Evolutionary conservation across 2,329 filamentous ascomycete genomes (phyloP).

Genomic region (Aspergillus tubingensis): DNA sequence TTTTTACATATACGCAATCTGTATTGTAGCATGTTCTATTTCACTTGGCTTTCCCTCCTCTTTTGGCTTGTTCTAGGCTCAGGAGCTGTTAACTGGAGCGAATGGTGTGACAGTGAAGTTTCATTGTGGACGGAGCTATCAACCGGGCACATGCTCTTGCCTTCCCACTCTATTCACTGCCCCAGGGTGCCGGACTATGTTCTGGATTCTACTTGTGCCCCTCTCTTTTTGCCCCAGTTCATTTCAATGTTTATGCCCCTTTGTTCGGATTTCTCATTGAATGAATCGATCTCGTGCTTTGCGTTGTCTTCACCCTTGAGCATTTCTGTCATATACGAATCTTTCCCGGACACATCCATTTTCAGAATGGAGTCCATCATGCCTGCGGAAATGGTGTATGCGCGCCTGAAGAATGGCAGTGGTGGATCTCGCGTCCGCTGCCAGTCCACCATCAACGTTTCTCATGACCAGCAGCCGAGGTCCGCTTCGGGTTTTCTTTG

Average conservation of each 20-base stretch:
- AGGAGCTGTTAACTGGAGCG: neutral
- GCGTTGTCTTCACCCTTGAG: neutral
- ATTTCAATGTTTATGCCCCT: neutral
- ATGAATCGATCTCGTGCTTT: neutral
- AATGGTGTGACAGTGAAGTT: neutral
- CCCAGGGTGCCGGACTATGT: neutral
- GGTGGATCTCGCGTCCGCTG: constrained; percentile 16
- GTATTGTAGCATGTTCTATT: neutral
- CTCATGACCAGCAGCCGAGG: constrained; percentile 25
- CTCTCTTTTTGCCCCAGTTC: too few relatives aligned
- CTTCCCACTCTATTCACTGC: neutral
- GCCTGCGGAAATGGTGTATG: constrained; percentile 21
- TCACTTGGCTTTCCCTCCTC: neutral
- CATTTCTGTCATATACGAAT: neutral
- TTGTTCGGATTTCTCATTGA: neutral
- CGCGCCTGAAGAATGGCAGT: constrained; percentile 15
- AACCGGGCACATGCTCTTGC: neutral
- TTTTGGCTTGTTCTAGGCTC: neutral
- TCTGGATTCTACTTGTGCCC: neutral
- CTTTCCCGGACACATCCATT: constrained; percentile 9
- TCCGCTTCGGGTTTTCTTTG: constrained; percentile 15
- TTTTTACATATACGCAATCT: neutral
- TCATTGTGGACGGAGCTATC: neutral
- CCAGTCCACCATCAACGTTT: constrained; percentile 26
- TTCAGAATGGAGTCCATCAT: constrained; percentile 20